These are phyloP conservation scores for Jacaranda copaia DNA, from an alignment of 257 asterid species.

Conservation along the genomic window DNA sequence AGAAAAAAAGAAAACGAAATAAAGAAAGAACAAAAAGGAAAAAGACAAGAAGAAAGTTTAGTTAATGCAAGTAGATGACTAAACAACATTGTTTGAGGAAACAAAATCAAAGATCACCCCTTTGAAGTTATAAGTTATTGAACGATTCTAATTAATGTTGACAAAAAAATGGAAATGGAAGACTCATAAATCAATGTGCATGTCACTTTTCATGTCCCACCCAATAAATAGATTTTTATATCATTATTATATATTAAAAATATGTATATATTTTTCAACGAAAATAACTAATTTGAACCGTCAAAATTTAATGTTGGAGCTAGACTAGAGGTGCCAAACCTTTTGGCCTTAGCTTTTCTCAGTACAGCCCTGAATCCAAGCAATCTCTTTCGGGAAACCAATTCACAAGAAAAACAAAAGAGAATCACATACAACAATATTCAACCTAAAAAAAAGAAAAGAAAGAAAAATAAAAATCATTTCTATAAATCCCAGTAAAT, in stretches of 20 bases:
- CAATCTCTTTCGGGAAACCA: constrained; percentile 49
- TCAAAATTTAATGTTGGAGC: constrained; percentile 41
- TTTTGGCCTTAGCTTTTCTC: constrained; percentile 45
- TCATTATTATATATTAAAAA: neutral
- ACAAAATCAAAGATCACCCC: too few species aligned
- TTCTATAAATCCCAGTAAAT: constrained; percentile 32
- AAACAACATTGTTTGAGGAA: too few species aligned
- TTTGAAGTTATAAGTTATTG: too few species aligned
- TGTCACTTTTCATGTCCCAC: neutral
- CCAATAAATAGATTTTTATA: neutral
- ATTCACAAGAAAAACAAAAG: constrained; percentile 15
- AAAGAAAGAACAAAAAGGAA: too few species aligned
- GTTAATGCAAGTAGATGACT: too few species aligned
- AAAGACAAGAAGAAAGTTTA: too few species aligned
- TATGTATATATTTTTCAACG: neutral
- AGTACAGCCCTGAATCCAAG: constrained; percentile 48
- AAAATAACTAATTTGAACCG: constrained; percentile 38
- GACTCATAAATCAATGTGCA: too few species aligned
- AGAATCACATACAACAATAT: constrained; percentile 17
- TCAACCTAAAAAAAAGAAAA: constrained; percentile 25
- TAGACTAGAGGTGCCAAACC: constrained; percentile 39
- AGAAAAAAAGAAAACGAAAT: too few species aligned
- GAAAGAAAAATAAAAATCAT: neutral
- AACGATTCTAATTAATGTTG: too few species aligned
- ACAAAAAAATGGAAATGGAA: too few species aligned